These are phyloP conservation scores for Naganishia friedmannii DNA, from an alignment of 768 basidiomycete genomes.

Conservation along the genomic window DNA sequence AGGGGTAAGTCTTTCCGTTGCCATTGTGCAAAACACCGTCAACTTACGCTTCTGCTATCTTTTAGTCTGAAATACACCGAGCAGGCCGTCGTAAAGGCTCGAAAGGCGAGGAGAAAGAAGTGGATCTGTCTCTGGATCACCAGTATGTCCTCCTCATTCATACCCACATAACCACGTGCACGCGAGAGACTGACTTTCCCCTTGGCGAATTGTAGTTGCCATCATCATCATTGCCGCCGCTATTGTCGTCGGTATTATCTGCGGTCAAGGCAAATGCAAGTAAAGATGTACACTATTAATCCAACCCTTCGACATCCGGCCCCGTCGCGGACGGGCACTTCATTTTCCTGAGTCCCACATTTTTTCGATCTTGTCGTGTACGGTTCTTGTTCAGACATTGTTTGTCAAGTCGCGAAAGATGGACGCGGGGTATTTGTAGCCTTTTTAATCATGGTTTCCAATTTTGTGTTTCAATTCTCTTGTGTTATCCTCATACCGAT, in stretches of 20 bases:
- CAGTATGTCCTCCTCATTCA: neutral
- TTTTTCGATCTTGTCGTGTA: too few relatives aligned
- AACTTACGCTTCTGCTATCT: slow-evolving; percentile 15
- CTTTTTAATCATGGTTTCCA: too few relatives aligned
- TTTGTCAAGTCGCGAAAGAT: too few relatives aligned
- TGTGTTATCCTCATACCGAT: too few relatives aligned
- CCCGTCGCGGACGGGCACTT: too few relatives aligned
- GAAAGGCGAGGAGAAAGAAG: slow-evolving; percentile 86
- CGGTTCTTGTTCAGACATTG: too few relatives aligned
- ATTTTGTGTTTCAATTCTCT: too few relatives aligned
- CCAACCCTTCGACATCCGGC: too few relatives aligned
- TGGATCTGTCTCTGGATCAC: slow-evolving; percentile 68
- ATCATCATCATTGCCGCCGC: slow-evolving; percentile 20
- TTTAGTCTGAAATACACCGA: slow-evolving; percentile 76
- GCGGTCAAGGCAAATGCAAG: slow-evolving; percentile 24
- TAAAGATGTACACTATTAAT: neutral
- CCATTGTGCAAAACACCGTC: neutral
- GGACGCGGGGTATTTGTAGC: too few relatives aligned
- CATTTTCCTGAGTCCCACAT: too few relatives aligned
- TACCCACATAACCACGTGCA: too few relatives aligned
- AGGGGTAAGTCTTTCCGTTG: slow-evolving; percentile 59
- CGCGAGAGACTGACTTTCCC: neutral
- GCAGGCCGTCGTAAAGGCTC: slow-evolving; percentile 79
- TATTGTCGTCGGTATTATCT: slow-evolving; percentile 21
- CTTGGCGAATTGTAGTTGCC: neutral